Conservation (phyloP, 2,329 filamentous ascomycete genomes). For the Trichoderma guizhouense region DNA sequence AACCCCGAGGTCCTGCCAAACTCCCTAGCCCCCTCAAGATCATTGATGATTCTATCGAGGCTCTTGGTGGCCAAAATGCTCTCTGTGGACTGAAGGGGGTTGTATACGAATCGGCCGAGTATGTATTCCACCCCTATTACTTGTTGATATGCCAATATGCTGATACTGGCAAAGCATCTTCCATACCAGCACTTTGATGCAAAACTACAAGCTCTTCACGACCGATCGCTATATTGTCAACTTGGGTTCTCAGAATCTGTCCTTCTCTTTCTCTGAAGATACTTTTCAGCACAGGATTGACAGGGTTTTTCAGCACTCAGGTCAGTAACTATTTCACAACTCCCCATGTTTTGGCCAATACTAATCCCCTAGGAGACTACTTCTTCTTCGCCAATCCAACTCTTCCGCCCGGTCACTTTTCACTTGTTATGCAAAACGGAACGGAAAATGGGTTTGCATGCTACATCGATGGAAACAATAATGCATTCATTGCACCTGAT, state of each 20-base stretch:
- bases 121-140: not conserved
- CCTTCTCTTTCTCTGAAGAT: not conserved
- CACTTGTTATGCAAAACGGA: not conserved
- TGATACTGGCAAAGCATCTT: not conserved
- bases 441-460: not conserved
- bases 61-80: not conserved
- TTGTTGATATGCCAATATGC: not conserved
- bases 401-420: not conserved
- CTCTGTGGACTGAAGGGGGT: not conserved
- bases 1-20: not conserved
- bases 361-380: not conserved
- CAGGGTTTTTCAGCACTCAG: not conserved
- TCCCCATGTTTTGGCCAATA: not conserved
- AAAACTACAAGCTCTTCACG: not conserved
- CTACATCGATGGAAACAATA: not conserved
- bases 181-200: not conserved
- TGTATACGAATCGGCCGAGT: not conserved
- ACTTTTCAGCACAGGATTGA: not conserved
- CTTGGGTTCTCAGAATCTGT: not conserved
- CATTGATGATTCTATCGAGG: not conserved
- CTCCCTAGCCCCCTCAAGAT: not conserved
- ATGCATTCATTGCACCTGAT: not conserved
- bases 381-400: not conserved
- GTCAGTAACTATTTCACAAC: not conserved
- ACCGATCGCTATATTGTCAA: not conserved